Evolutionary conservation across 495 filamentous ascomycete species (phyloP), one percentile per base, ranked within the genome.

Genomic region (Penicillium ucsense): DNA sequence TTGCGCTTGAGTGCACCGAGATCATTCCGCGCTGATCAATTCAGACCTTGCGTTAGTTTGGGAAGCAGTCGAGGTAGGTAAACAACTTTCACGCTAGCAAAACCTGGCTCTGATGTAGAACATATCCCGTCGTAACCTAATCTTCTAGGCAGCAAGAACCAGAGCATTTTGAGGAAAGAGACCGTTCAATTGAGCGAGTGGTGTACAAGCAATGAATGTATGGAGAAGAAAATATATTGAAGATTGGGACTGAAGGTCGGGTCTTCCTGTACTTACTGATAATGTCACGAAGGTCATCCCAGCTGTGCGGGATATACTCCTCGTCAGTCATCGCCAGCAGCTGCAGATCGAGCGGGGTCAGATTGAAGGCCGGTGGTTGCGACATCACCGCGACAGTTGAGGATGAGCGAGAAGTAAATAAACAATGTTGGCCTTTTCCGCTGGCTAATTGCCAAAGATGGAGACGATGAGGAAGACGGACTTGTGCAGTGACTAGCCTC

Each of bases 1-100:
- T 80, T 82, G 48, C 91, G 80, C 65, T 86, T 86, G 31, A 97
- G 75, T 8, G 81, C 73, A 30, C 73, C 77, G 54, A 95, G 84
- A 39, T 85, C 75, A 60, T 94, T 92, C 27, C 73, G 68, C 31
- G 73, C 82, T 85, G 51, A 10, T 53, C 20, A 50, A 41, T 36
- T 35, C 38, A 20, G 20, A 20, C 28, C 11, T 41, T 31, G 43
- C 53, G 45, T 45, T 39, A 42, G 38, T 31, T 43, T 34, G 8
- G 45, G 50, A 44, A 56, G 50, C 48, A 50, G 54, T 20, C 20
- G 20, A 20, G 20, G 20, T 20, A 20, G 20, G 20, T 20, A 20
- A 20, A 20, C 20, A 20, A 20, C 20, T 20, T 20, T 20, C 20
- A 20, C 20, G 20, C 20, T 20, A 20, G 20, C 20, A 20, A 20